These are phyloP conservation scores for Aspergillus avenaceus DNA, from an alignment of 495 filamentous ascomycete genomes.

Conservation along the genomic window DNA sequence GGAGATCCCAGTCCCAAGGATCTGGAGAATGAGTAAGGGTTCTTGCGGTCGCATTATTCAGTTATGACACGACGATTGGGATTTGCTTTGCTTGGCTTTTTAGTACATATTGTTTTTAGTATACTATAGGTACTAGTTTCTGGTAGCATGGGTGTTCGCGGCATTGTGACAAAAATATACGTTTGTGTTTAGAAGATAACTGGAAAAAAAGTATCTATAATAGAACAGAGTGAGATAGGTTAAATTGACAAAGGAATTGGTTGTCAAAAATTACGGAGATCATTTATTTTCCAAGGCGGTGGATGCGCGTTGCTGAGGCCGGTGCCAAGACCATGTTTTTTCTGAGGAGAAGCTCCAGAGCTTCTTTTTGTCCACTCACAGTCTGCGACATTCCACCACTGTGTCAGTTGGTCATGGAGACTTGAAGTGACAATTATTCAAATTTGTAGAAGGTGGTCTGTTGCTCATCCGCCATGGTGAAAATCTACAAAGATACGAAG, in stretches of 20 bases:
- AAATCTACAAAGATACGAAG: conserved; percentile 81
- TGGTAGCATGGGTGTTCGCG: conserved; percentile 1
- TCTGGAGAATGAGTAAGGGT: conserved; percentile 68
- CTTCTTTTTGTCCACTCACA: conserved; percentile 26
- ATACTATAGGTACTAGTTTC: conserved; percentile 1
- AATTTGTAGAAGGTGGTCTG: conserved; percentile 19
- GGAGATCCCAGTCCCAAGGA: conserved; percentile 95
- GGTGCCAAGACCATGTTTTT: conserved; percentile 46
- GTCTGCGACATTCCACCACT: conserved; percentile 16
- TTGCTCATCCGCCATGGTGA: conserved; percentile 38
- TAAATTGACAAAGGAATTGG: too few species aligned
- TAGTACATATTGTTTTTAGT: conserved; percentile 13
- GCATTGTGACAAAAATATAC: background rate
- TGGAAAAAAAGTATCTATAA: background rate
- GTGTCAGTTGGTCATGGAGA: conserved; percentile 31
- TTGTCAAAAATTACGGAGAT: too few species aligned
- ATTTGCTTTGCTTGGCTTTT: conserved; percentile 8
- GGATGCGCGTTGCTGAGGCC: conserved; percentile 8
- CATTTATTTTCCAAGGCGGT: conserved; percentile 15
- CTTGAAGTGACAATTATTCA: conserved; percentile 23
- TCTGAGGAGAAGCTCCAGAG: conserved; percentile 34
- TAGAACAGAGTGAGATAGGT: too few species aligned
- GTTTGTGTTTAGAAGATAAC: too few species aligned
- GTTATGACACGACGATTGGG: conserved; percentile 27
- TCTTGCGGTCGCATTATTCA: conserved; percentile 17